Conservation (phyloP, 345 rosid species). For the Acer campestre region DNA sequence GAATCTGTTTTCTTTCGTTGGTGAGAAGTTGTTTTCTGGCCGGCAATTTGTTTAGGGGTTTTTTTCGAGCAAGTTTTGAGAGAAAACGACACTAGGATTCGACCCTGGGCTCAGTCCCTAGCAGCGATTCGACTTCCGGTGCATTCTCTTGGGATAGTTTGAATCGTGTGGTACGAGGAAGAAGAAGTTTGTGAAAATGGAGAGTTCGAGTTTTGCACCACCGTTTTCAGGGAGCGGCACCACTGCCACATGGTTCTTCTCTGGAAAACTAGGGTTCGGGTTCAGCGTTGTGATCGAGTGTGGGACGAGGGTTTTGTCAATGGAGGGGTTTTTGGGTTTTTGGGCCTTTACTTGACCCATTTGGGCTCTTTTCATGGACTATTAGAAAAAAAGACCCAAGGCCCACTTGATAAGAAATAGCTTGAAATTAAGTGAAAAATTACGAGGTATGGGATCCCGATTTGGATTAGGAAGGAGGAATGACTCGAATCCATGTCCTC, state of each 20-base stretch:
- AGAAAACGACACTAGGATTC: no score
- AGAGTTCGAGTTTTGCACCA: constrained; percentile 20
- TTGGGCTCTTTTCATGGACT: not conserved
- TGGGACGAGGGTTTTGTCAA: not conserved
- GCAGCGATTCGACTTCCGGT: constrained; percentile 66
- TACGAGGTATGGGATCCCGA: no score
- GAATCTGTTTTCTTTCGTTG: no score
- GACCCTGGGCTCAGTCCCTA: no score
- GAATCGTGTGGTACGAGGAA: constrained; percentile 57
- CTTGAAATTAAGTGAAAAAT: no score
- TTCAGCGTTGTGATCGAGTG: not conserved
- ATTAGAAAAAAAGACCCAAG: no score
- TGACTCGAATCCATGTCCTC: no score
- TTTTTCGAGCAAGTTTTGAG: no score
- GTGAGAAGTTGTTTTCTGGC: no score
- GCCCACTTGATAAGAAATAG: no score
- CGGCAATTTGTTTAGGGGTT: no score
- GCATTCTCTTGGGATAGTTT: constrained; percentile 71
- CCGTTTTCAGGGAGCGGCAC: constrained; percentile 56
- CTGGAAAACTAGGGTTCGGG: not conserved
- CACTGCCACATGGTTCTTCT: constrained; percentile 36
- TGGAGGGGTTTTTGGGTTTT: not conserved
- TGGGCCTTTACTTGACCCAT: not conserved
- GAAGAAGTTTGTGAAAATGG: constrained; percentile 4
- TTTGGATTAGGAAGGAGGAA: no score